Evolutionary conservation across 2,329 filamentous ascomycete genomes (phyloP).

Genomic region (Epicoccum nigrum): DNA sequence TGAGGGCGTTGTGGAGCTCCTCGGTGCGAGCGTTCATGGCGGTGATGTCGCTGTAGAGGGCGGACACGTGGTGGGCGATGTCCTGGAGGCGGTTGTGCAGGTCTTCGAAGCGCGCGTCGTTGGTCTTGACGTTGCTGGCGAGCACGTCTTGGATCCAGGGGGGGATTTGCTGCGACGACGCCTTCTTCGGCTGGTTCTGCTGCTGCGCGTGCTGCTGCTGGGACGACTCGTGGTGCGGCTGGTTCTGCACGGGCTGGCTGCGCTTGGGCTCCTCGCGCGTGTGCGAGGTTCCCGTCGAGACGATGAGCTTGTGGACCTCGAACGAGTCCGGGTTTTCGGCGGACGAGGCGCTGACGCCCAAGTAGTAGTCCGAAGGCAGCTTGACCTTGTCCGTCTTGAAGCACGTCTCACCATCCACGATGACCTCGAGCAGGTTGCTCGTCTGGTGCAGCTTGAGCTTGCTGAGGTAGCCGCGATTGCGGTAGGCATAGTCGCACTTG

Average conservation of each 20-base stretch:
- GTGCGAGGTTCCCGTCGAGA: conserved; percentile 60
- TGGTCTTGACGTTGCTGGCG: conserved; percentile 52
- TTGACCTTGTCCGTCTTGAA: conserved; percentile 80
- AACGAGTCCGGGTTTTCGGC: conserved; percentile 94
- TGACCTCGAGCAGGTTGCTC: conserved; percentile 71
- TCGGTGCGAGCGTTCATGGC: conserved; percentile 60
- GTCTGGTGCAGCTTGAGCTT: conserved; percentile 77
- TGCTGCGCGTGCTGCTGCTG: conserved; percentile 39
- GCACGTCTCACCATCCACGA: conserved; percentile 79
- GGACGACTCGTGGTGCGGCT: conserved; percentile 37
- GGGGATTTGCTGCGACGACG: conserved; percentile 37
- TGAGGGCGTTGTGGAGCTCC: conserved; percentile 62
- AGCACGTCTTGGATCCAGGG: conserved; percentile 52
- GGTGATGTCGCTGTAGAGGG: conserved; percentile 65
- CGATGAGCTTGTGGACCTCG: conserved; percentile 85
- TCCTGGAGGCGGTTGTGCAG: conserved; percentile 82
- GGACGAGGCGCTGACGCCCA: conserved; percentile 86
- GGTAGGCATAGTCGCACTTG: conserved; percentile 88
- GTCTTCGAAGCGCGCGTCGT: conserved; percentile 74
- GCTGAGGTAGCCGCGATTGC: conserved; percentile 86
- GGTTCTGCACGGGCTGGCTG: conserved; percentile 25
- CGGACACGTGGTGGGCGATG: conserved; percentile 71
- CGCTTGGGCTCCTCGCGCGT: conserved; percentile 43
- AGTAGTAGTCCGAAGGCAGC: conserved; percentile 80
- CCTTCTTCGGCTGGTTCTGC: conserved; percentile 31